A percentile compares a stretch with the other conserved stretches of the same genome.
These are phyloP conservation scores for Persicaria tinctoria DNA, from an alignment of 148 eudicot species.

Conservation along the genomic window DNA sequence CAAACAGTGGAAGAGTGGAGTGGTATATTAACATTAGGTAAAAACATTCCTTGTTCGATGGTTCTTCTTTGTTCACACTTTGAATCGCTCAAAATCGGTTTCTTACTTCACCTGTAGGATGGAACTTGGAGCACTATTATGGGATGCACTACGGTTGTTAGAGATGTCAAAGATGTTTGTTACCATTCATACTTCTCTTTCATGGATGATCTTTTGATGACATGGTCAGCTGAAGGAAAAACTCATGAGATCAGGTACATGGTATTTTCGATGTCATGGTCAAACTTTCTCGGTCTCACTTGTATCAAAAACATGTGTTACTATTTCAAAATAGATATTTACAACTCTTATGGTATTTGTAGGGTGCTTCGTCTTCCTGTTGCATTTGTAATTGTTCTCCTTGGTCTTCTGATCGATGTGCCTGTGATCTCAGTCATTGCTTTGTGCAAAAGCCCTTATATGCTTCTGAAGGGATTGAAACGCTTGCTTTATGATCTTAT, in stretches of 20 bases:
- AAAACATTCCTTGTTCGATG: background rate
- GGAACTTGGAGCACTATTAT: slow-evolving; percentile 70
- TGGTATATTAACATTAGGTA: too few species aligned
- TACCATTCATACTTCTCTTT: slow-evolving; percentile 73
- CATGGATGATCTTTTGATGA: slow-evolving; percentile 56
- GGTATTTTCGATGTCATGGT: background rate
- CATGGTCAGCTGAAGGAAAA: slow-evolving; percentile 49
- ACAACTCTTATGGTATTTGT: slow-evolving; percentile 12
- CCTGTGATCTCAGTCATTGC: slow-evolving; percentile 67
- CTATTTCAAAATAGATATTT: too few species aligned
- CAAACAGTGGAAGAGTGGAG: too few species aligned
- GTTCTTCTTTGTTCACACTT: background rate
- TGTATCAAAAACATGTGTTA: too few species aligned
- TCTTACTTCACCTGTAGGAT: slow-evolving; percentile 42
- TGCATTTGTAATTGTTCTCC: slow-evolving; percentile 45
- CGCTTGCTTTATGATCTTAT: slow-evolving; percentile 78
- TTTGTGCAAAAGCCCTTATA: slow-evolving; percentile 72
- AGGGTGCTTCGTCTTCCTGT: slow-evolving; percentile 62
- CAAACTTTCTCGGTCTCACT: too few species aligned
- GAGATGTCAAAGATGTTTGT: slow-evolving; percentile 71
- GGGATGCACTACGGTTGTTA: slow-evolving; percentile 47
- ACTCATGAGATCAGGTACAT: slow-evolving; percentile 67
- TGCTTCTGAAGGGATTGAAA: slow-evolving; percentile 89
- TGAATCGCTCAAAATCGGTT: background rate
- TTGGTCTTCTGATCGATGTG: slow-evolving; percentile 59